phyloP scores from a whole-genome alignment of 2,329 filamentous ascomycete genomes.

The Verticillium zaregamsianum region DNA sequence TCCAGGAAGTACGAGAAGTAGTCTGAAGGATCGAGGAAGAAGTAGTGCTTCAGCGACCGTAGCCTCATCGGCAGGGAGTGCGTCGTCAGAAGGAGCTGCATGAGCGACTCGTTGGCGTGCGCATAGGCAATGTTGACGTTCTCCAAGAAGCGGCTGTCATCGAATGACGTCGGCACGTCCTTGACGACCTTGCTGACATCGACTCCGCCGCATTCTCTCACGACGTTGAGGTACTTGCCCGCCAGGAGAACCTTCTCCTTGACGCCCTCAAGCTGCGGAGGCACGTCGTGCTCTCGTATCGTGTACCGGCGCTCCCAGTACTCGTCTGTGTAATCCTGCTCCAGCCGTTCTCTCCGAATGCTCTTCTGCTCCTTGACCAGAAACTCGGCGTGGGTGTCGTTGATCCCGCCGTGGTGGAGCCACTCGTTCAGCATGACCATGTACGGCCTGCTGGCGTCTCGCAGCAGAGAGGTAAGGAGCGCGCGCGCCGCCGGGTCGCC shows the following conservation, averaged over 20 bases:
- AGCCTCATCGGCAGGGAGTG: slow-evolving; percentile 85
- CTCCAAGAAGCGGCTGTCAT: slow-evolving; percentile 86
- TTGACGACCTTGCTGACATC: slow-evolving; percentile 85
- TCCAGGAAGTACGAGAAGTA: slow-evolving; percentile 99
- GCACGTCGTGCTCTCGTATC: slow-evolving; percentile 84
- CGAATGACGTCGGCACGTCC: slow-evolving; percentile 88
- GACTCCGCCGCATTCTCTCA: slow-evolving; percentile 93
- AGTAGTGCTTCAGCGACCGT: slow-evolving; percentile 94
- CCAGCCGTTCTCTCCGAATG: slow-evolving; percentile 82
- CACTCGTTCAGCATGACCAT: slow-evolving; percentile 99
- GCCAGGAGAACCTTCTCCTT: slow-evolving; percentile 93
- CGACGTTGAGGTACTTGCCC: slow-evolving; percentile 96
- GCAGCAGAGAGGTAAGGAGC: slow-evolving; percentile 74
- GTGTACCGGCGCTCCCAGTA: slow-evolving; percentile 99
- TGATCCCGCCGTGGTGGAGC: slow-evolving; percentile 93
- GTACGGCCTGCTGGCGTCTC: slow-evolving; percentile 88
- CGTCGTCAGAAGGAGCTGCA: slow-evolving; percentile 86
- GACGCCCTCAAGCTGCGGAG: slow-evolving; percentile 83
- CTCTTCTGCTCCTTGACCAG: slow-evolving; percentile 94
- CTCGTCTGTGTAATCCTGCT: slow-evolving; percentile 97
- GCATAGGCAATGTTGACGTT: slow-evolving; percentile 96
- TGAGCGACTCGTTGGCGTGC: slow-evolving; percentile 88
- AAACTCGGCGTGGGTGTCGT: slow-evolving; percentile 91
- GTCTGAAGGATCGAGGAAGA: slow-evolving; percentile 95
- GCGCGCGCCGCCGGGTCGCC: slow-evolving; percentile 85